Conservation (phyloP, 2,329 filamentous ascomycete genomes). For the Simplicillium sp. region DNA sequence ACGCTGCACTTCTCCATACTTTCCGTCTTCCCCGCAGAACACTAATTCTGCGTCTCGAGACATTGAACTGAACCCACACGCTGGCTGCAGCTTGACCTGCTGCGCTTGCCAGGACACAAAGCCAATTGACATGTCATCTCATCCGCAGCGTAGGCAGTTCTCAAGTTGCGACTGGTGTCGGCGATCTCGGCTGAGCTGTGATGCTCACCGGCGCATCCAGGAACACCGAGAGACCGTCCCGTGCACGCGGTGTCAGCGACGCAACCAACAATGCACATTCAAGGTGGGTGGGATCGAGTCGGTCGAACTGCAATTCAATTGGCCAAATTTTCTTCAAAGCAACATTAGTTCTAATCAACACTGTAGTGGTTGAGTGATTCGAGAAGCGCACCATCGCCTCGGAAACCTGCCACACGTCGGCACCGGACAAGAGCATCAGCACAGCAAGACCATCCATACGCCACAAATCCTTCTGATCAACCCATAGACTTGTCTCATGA, state of each 20-base stretch:
- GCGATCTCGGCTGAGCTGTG: slow-evolving; percentile 19
- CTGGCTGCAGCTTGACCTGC: too few relatives aligned
- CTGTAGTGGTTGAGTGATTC: not conserved
- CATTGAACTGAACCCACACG: too few relatives aligned
- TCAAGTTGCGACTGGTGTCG: slow-evolving; percentile 23
- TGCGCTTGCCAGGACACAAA: too few relatives aligned
- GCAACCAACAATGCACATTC: slow-evolving; percentile 17
- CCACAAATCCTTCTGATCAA: too few relatives aligned
- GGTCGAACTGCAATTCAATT: not conserved
- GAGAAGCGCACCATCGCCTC: not conserved
- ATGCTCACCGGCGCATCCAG: slow-evolving; percentile 11
- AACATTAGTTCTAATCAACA: not conserved
- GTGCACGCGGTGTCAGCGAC: slow-evolving; percentile 48
- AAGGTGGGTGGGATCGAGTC: slow-evolving; percentile 13
- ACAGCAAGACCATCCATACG: too few relatives aligned
- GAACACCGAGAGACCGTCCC: slow-evolving; percentile 55
- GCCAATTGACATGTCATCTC: too few relatives aligned
- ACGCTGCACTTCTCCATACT: too few relatives aligned
- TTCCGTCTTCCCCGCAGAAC: too few relatives aligned
- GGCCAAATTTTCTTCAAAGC: not conserved
- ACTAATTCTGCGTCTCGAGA: too few relatives aligned
- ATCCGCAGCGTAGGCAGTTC: slow-evolving; percentile 23
- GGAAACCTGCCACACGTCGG: not conserved
- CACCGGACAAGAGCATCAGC: not conserved
- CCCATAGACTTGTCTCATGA: not conserved